Conservation (phyloP, 2,329 filamentous ascomycete genomes). For the Trematosphaeria pertusa region DNA sequence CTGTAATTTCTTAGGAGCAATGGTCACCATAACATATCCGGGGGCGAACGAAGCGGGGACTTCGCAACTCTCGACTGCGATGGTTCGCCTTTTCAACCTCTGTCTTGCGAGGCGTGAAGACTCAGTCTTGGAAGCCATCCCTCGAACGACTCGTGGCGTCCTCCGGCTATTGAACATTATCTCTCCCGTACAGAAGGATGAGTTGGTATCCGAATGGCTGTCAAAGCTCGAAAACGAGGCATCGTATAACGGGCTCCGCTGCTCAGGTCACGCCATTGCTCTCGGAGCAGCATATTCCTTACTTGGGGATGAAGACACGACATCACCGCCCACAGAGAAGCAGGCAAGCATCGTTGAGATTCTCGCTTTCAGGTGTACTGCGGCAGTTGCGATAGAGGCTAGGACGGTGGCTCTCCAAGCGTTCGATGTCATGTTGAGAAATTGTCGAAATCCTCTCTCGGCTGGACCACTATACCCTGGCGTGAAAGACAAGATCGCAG, state of each 20-base stretch:
- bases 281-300: slow-evolving; percentile 48
- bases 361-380: slow-evolving; percentile 46
- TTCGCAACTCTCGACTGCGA: slow-evolving; percentile 16
- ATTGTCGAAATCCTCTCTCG: slow-evolving; percentile 4
- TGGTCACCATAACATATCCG: slow-evolving; percentile 25
- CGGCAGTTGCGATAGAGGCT: slow-evolving; percentile 51
- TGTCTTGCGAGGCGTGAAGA: slow-evolving; percentile 47
- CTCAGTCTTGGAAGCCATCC: slow-evolving; percentile 39
- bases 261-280: slow-evolving; percentile 53
- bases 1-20: slow-evolving; percentile 59
- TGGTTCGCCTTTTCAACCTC: slow-evolving; percentile 36
- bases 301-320: background rate
- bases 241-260: slow-evolving; percentile 49
- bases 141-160: slow-evolving; percentile 27
- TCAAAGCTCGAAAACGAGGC: slow-evolving; percentile 42
- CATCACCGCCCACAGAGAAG: slow-evolving; percentile 8
- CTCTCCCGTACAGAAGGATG: slow-evolving; percentile 15
- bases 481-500: slow-evolving; percentile 30
- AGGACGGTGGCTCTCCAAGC: slow-evolving; percentile 52
- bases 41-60: slow-evolving; percentile 8
- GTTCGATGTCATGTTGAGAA: slow-evolving; percentile 44
- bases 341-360: slow-evolving; percentile 40
- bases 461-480: slow-evolving; percentile 8
- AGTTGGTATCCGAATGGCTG: slow-evolving; percentile 39
- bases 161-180: slow-evolving; percentile 25